Evolutionary conservation across 1,284 basidiomycete species (phyloP).

Genomic region (Sporisorium graminicola): DNA sequence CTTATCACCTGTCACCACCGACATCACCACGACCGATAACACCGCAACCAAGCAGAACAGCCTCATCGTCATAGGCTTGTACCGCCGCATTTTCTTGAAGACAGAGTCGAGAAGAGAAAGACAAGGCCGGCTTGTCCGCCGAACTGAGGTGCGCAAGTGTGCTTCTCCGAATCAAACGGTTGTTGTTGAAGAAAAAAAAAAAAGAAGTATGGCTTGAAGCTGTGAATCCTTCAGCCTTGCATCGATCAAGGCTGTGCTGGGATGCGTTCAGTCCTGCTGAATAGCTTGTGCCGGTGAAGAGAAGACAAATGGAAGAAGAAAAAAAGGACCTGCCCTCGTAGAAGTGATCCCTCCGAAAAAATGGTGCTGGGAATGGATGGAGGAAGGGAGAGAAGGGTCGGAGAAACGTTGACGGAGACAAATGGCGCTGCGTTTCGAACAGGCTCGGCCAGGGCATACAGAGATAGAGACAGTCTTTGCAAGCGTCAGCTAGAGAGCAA

Average conservation of each 20-base stretch:
- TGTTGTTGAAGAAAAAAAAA: not conserved
- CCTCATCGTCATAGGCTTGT: not conserved
- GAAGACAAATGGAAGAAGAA: not conserved
- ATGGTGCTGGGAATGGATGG: constrained; percentile 19
- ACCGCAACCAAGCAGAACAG: not conserved
- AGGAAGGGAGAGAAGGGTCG: not conserved
- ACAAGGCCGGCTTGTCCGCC: not conserved
- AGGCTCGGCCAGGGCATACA: not conserved
- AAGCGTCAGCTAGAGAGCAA: not conserved
- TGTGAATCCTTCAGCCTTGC: not conserved
- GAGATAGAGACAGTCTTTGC: too few species aligned
- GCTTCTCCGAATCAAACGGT: too few species aligned
- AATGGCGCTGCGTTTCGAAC: not conserved
- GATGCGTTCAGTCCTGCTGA: not conserved
- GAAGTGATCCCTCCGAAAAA: constrained; percentile 9
- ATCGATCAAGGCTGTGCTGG: constrained; percentile 1
- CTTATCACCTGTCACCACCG: not conserved
- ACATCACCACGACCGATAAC: not conserved
- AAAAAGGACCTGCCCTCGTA: constrained; percentile 19
- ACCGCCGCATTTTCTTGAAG: not conserved
- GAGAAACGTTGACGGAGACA: not conserved
- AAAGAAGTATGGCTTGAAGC: not conserved
- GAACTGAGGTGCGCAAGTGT: too few species aligned
- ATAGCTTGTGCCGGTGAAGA: not conserved
- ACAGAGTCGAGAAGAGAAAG: too few species aligned